A percentile compares a stretch with the other conserved stretches of the same genome.
phyloP scores from a whole-genome alignment of 225 moss, liverwort and hornwort genomes.

The Sphagnum contortum region DNA sequence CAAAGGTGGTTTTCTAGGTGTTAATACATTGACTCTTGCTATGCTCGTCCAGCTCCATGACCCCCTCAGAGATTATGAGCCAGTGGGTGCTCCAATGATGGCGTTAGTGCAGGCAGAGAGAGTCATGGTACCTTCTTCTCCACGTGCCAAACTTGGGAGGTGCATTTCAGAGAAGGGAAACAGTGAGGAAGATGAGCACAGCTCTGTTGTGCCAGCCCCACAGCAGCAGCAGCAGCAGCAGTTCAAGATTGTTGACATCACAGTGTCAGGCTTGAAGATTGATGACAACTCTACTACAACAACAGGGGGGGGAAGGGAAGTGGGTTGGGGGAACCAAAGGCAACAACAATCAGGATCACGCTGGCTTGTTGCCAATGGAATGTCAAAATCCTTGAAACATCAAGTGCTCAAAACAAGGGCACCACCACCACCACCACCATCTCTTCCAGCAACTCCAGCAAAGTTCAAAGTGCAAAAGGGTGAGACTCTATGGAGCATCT shows the following conservation, averaged over 20 bases:
- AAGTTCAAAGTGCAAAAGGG: slow-evolving; percentile 31
- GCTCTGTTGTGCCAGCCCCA: slow-evolving; percentile 5
- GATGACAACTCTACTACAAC: slow-evolving; percentile 11
- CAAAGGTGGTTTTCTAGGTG: slow-evolving; percentile 43
- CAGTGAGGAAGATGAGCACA: slow-evolving; percentile 30
- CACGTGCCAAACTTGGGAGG: slow-evolving; percentile 41
- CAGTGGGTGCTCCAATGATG: slow-evolving; percentile 81
- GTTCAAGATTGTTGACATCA: slow-evolving; percentile 71
- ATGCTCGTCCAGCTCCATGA: slow-evolving; percentile 79
- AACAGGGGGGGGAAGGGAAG: background rate
- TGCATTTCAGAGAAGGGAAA: slow-evolving; percentile 30
- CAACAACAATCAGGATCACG: slow-evolving; percentile 69
- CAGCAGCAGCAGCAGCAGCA: slow-evolving; percentile 13
- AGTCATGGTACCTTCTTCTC: slow-evolving; percentile 23
- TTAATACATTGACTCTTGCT: slow-evolving; percentile 55
- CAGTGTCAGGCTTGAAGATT: slow-evolving; percentile 55
- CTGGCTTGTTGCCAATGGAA: slow-evolving; percentile 74
- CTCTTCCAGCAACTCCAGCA: slow-evolving; percentile 1
- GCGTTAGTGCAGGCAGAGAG: slow-evolving; percentile 68
- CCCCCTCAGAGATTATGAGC: slow-evolving; percentile 61
- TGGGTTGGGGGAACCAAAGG: slow-evolving; percentile 47
- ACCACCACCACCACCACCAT: background rate
- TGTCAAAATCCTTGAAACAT: slow-evolving; percentile 36
- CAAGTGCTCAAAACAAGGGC: slow-evolving; percentile 10
- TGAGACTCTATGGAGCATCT: slow-evolving; percentile 67